Evolutionary conservation across 2,329 filamentous ascomycete genomes (phyloP).

Genomic region (Xylaria arbuscula): DNA sequence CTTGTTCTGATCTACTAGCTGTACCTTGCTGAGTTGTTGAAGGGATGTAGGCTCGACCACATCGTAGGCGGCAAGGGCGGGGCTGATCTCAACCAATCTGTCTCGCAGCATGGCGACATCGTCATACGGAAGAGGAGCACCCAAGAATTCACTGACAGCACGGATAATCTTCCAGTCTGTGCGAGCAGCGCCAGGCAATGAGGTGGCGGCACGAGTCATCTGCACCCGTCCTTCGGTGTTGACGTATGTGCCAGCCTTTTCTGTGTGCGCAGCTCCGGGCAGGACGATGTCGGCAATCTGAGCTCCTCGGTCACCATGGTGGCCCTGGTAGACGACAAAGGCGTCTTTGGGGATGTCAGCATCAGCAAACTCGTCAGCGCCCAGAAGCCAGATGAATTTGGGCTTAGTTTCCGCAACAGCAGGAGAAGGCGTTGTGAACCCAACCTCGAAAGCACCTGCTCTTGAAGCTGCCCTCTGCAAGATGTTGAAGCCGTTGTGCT

Average conservation of each 20-base stretch:
- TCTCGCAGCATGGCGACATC: conserved; percentile 89
- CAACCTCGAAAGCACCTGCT: conserved; percentile 93
- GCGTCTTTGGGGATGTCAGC: conserved; percentile 93
- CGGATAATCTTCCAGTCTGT: conserved; percentile 99
- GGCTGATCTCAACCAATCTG: conserved; percentile 95
- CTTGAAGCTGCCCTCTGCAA: conserved; percentile 93
- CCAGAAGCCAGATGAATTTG: conserved; percentile 97
- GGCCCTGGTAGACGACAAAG: conserved; percentile 97
- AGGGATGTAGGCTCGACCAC: conserved; percentile 85
- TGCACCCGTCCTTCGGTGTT: conserved; percentile 98
- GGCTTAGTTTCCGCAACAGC: conserved; percentile 85
- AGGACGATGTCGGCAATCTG: conserved; percentile 94
- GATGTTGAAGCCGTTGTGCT: conserved; percentile 98
- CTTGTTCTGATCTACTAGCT: conserved; percentile 97
- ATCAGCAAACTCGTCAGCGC: conserved; percentile 88
- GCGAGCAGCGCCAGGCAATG: conserved; percentile 86
- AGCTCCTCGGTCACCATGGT: conserved; percentile 94
- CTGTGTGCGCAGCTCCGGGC: conserved; percentile 94
- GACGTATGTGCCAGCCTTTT: conserved; percentile 95
- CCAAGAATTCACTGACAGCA: conserved; percentile 90
- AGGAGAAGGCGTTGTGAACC: conserved; percentile 87
- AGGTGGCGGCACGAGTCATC: conserved; percentile 89
- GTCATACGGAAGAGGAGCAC: conserved; percentile 88
- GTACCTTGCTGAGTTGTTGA: conserved; percentile 84
- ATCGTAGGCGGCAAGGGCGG: conserved; percentile 89